Evolutionary conservation across 148 eudicot species (phyloP).

Genomic region (Vaccinium macrocarpon): DNA sequence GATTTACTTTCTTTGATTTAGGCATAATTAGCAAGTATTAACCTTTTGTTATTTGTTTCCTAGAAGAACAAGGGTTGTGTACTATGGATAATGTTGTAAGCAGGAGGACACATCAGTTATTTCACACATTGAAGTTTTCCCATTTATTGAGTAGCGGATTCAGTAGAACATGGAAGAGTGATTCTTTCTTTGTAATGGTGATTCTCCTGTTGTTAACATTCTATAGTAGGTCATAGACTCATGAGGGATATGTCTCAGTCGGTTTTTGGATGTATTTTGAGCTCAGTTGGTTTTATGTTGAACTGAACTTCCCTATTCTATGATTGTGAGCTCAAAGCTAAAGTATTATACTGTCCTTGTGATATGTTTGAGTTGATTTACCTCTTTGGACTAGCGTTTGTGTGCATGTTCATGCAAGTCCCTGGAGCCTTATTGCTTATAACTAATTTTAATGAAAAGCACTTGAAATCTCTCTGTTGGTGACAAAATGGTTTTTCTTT

Average conservation of each 20-base stretch:
- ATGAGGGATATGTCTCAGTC: neutral
- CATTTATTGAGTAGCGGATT: neutral
- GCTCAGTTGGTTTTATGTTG: neutral
- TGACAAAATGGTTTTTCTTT: slow-evolving; percentile 19
- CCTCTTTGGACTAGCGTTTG: neutral
- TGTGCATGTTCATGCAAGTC: neutral
- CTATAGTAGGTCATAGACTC: neutral
- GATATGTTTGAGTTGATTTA: neutral
- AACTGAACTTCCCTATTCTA: neutral
- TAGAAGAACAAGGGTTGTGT: neutral
- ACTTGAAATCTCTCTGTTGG: slow-evolving; percentile 11
- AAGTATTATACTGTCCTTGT: neutral
- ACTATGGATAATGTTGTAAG: neutral
- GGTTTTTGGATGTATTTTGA: neutral
- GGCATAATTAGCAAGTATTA: neutral
- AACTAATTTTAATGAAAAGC: neutral
- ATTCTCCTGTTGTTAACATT: neutral
- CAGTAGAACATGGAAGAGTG: neutral
- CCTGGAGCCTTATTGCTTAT: neutral
- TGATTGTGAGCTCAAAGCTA: neutral
- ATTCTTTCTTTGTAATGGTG: neutral
- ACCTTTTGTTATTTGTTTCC: neutral
- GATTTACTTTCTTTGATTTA: neutral
- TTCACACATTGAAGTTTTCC: neutral
- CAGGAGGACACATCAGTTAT: neutral